A percentile compares a stretch with the other conserved stretches of the same genome.
Conservation (phyloP, 2,329 filamentous ascomycete genomes). For the Penicillium brasilianum region DNA sequence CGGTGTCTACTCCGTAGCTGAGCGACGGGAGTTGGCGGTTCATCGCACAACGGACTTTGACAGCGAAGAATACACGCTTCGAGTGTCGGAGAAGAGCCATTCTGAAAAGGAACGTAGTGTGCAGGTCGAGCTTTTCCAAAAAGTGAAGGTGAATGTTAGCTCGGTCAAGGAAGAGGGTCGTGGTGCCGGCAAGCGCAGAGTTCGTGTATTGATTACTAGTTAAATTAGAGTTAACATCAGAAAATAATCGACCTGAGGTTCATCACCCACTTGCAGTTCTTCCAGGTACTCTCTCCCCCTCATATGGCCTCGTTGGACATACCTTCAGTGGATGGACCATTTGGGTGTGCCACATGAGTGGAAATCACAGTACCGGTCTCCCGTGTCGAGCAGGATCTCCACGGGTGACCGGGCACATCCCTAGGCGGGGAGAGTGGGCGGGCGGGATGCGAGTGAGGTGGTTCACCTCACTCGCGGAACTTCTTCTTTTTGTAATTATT, state of each 20-base stretch:
- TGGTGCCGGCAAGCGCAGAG: constrained; percentile 87
- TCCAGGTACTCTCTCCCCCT: too few relatives aligned
- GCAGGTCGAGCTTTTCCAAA: constrained; percentile 84
- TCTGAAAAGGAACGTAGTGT: constrained; percentile 43
- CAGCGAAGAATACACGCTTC: constrained; percentile 80
- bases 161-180: constrained; percentile 84
- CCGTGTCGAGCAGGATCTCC: too few relatives aligned
- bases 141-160: constrained; percentile 84
- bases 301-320: too few relatives aligned
- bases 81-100: constrained; percentile 59
- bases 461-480: too few relatives aligned
- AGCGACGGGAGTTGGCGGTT: constrained; percentile 41
- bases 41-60: constrained; percentile 80
- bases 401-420: too few relatives aligned
- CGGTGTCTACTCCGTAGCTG: constrained; percentile 37
- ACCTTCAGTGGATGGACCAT: too few relatives aligned
- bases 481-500: too few relatives aligned
- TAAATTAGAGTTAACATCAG: constrained; percentile 6
- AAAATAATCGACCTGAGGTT: constrained; percentile 8
- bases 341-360: too few relatives aligned
- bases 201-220: constrained; percentile 50
- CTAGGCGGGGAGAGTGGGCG: too few relatives aligned
- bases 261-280: too few relatives aligned
- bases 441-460: too few relatives aligned
- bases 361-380: too few relatives aligned